phyloP scores from a whole-genome alignment of 768 basidiomycete genomes.

The Chiua virens region DNA sequence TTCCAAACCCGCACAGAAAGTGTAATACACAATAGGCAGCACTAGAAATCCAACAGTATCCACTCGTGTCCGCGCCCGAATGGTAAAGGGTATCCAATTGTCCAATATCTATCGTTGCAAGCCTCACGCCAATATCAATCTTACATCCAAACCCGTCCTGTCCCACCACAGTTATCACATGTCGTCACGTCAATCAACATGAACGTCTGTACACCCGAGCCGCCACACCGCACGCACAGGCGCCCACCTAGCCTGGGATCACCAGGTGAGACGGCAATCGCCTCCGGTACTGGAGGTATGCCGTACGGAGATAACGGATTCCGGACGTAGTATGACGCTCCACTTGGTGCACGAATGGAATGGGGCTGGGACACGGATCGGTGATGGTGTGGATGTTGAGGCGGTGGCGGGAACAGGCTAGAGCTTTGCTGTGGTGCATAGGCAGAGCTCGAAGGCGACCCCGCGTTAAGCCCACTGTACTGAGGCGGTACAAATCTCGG shows the following conservation, averaged over 20 bases:
- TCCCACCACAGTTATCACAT: constrained; percentile 62
- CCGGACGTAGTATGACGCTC: constrained; percentile 25
- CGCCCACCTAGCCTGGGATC: constrained; percentile 70
- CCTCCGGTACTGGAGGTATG: constrained; percentile 36
- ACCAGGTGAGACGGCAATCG: constrained; percentile 55
- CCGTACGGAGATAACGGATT: constrained; percentile 19
- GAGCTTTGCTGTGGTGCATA: not conserved
- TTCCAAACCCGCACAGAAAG: too few species aligned
- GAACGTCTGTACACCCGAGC: constrained; percentile 51
- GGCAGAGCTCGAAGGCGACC: not conserved
- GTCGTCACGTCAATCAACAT: constrained; percentile 52
- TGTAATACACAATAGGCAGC: not conserved
- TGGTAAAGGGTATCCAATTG: constrained; percentile 1
- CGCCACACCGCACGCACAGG: constrained; percentile 65
- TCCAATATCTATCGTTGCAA: not conserved
- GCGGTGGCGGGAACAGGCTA: not conserved
- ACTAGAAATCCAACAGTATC: not conserved
- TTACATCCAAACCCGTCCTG: constrained; percentile 53
- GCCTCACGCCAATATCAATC: not conserved
- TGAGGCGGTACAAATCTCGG: constrained; percentile 26
- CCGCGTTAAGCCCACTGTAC: not conserved
- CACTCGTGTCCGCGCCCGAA: not conserved
- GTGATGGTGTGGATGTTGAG: constrained; percentile 10
- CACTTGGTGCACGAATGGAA: not conserved
- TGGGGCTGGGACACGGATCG: constrained; percentile 23